Base-by-base conservation (phyloP, 2,329 filamentous ascomycete species). In the Ustilaginoidea virens region DNA sequence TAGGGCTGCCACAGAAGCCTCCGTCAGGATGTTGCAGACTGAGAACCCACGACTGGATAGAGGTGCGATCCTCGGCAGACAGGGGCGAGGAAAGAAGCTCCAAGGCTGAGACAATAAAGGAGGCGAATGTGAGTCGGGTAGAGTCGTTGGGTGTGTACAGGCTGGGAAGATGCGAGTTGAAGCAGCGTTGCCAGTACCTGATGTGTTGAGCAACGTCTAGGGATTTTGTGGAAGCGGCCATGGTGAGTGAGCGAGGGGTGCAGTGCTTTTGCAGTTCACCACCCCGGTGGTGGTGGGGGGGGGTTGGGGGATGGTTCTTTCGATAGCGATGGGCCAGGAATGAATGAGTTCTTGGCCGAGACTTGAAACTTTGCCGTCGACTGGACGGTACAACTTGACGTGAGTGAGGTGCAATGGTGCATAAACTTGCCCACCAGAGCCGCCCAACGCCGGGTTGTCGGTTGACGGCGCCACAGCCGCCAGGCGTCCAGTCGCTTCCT, bases 101-200 rank as follows among this genome's bases (percentile, higher is more conserved):
- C 27, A 93, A 65, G 2, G 83, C 82, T 6, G 82, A 78, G 43
- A 96, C 59, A 40, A 79, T 86, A 61, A 98, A 93, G 60, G 78
- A 92, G 40, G 74, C 85, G 31, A 96, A 72, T 5, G 79, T 80
- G 61, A 96, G 79, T 44, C 90, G 85, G 44, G 78, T 87, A 41
- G 83, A 83, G 58, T 98, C 90, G 51, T 80, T 90, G 49, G 74
- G 66, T 11, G 81, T 92, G 60, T 96, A 98, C 37, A 72, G 66
- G 25, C 74, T 67, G 0, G 90, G 90, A 5, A 98, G 73, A 36
- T 78, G 68, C 15, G 76, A 78, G 49, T 78, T 79, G 39, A 90
- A 68, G 51, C 87, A 94, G 48, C 86, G 76, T 39, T 85, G 71
- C 77, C 86, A 98, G 66, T 94, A 98, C 48, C 79, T 82, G 48